Base-by-base conservation (phyloP, 2,329 filamentous ascomycete species). In the Colletotrichum chlorophyti region DNA sequence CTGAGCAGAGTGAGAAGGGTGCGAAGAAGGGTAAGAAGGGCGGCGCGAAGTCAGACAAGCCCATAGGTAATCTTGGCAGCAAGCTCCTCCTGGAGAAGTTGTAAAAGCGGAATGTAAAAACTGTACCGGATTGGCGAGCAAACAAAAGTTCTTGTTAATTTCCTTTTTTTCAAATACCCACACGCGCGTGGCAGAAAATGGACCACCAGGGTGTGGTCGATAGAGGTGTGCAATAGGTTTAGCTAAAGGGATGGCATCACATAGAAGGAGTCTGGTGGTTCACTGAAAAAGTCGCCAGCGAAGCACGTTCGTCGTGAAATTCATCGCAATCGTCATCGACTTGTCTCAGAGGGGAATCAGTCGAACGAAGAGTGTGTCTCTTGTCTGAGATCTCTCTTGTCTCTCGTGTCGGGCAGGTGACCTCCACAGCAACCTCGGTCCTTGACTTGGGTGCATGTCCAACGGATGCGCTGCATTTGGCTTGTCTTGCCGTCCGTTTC, bases 61-160 rank as follows among this genome's bases (percentile, higher is more conserved):
- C 77, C 7, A 74, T 83, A 5, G 87, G 87, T 11, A 90, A 89
- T 71, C 80, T 79, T 65, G 87, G 87, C 4, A 81, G 85, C 53
- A 83, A 79, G 70, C 71, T 90, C 59, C 72, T 90, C 63, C 72
- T 90, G 57, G 81, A 83, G 70, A 86, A 83, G 74, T 68, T 89
- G 62, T 76, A 69, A 32, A n/a, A 19, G 34, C 14, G 34, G 17
- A 23, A 37, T 31, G 17, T 40, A 37, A 43, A 40, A 48, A 47
- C 27, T 19, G 24, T 46, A 60, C n/a, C 27, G 52, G 45, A 35
- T 35, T 34, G 48, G 47, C 40, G 53, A 58, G 46, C 17, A 48
- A 42, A 17, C 17, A 51, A 58, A 43, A 54, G 53, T 58, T 54
- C n/a, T 54, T 38, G 29, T 29, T 42, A 35, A 42, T 58, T 14